Percentiles rank a stretch among this genome's conserved stretches.
Conservation (phyloP, 1,139 yeast genomes). For the Pichia sp. region DNA sequence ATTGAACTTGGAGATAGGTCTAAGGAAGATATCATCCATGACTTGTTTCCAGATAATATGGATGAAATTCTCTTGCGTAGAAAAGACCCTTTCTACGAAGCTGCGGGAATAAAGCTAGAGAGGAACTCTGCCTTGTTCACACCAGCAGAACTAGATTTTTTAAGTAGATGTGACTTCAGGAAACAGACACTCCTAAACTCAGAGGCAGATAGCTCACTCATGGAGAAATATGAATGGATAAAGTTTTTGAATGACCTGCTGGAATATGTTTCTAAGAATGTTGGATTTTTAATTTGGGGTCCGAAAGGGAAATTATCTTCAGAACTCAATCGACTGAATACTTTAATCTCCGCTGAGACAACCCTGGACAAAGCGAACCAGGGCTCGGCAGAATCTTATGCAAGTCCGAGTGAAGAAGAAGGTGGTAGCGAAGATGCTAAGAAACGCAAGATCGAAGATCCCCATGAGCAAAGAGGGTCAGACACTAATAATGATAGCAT, state of each 20-base stretch:
- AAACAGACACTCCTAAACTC: slow-evolving; percentile 55
- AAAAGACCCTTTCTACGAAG: slow-evolving; percentile 32
- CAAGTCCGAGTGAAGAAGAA: not conserved
- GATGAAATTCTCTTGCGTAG: slow-evolving; percentile 50
- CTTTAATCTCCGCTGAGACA: not conserved
- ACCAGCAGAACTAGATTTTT: slow-evolving; percentile 69
- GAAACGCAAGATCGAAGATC: slow-evolving; percentile 8
- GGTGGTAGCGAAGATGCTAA: not conserved
- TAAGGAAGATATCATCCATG: slow-evolving; percentile 65
- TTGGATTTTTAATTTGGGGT: slow-evolving; percentile 70
- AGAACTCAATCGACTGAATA: slow-evolving; percentile 21
- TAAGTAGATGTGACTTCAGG: slow-evolving; percentile 64
- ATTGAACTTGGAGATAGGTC: slow-evolving; percentile 68
- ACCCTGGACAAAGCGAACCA: not conserved
- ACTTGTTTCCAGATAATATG: slow-evolving; percentile 67
- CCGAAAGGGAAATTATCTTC: slow-evolving; percentile 42
- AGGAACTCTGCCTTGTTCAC: slow-evolving; percentile 39
- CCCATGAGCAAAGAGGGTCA: not conserved
- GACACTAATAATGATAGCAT: not conserved
- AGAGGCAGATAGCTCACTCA: slow-evolving; percentile 44
- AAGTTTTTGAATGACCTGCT: slow-evolving; percentile 67
- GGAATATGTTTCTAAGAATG: slow-evolving; percentile 73
- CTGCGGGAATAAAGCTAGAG: slow-evolving; percentile 19
- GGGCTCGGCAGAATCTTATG: not conserved
- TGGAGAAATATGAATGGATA: slow-evolving; percentile 69